Base-by-base conservation (phyloP, 108 stramenopile species). In the Nannochloropsis salina region DNA sequence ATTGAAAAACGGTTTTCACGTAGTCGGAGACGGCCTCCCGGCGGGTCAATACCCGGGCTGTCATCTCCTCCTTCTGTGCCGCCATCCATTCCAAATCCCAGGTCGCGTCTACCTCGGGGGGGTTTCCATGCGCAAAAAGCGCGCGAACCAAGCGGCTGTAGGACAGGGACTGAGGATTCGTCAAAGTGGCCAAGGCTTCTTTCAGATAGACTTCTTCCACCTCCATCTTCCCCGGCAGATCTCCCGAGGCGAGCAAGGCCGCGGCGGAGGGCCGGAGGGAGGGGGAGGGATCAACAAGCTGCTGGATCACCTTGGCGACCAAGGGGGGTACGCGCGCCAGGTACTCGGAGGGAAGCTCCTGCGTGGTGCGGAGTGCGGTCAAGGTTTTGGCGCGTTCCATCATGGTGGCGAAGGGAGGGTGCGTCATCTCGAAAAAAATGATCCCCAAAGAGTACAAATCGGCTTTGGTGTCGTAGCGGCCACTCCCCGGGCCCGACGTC, bases 371-470 rank as follows among this genome's bases (percentile, higher is more conserved):
- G 42, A 88, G 87, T n/a, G 83, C 87, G 42, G 86, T 88, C 84
- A 88, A 84, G 12, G 83, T 84, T 31, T 84, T 85, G 41, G 87
- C 87, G 8, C 87, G 84, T 44, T 88, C 88, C 87, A 88, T 88
- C 40, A 85, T 22, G 15, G 88, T 88, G 80, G 84, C 85, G 84
- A 88, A 88, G 42, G 86, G 87, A 80, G 87, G 87, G n/a, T 84
- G 83, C 31, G 85, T 85, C 88, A 88, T 88, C 44, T 88, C 88
- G 41, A 88, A 88, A 41, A 88, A 84, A 20, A 88, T 88, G 84
- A 88, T 86, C 3, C 88, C 88, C 21, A 88, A 80, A 44, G 87
- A 87, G 45, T 84, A 88, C 88, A 88, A 88, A 85, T 88, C 88
- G 18, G 88, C 83, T 22, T 84, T 84, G 61, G 42, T 31, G 74